Evolutionary conservation across 2,329 filamentous ascomycete genomes (phyloP), one percentile per base, ranked within the genome.

Genomic region (Scedosporium minutisporum): DNA sequence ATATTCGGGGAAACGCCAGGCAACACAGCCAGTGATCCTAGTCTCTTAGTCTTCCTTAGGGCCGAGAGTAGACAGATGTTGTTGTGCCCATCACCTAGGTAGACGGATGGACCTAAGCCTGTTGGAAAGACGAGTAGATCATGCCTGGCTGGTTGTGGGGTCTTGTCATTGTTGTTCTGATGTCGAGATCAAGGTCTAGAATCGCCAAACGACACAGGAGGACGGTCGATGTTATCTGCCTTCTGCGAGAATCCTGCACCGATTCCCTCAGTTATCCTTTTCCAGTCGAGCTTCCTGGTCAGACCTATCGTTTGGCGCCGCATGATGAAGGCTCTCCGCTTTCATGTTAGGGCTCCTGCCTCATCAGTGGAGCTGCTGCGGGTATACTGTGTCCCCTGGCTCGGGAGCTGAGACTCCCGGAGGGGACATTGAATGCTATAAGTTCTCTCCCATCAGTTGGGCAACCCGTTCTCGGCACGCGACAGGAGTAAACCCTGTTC

Each of bases 401-500:
- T 69, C 76, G 74, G 77, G 74, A 74, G 73, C 74, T 65, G 76
- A 75, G 70, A 69, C 74, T 71, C 75, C 76, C 70, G 79, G 76
- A 63, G 82, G 80, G 68, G 81, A 82, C 75, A 78, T 72, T 72
- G 79, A 82, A 76, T 82, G 82, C 76, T 82, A 81, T 77, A 82
- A 78, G 71, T 74, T 72, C 67, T 78, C 80, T 42, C 76, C 78
- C 48, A 76, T 69, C 53, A 93, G 75, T 75, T 91, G 84, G 64
- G 83, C 77, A 38, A 87, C 88, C 69, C 91, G 88, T 70, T 96
- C 91, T 73, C 89, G 88, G 76, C 93, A 97, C 55, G 92, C 91
- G 42, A 86, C 85, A 48, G 93, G 90, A 44, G 91, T 95, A 72
- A 96, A 96, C 57, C 93, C 92, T 60, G 87, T 90, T 65, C 93